Evolutionary conservation across 2,329 filamentous ascomycete species (phyloP), one percentile per base, ranked within the genome.

Genomic region (Fusarium ambrosium): DNA sequence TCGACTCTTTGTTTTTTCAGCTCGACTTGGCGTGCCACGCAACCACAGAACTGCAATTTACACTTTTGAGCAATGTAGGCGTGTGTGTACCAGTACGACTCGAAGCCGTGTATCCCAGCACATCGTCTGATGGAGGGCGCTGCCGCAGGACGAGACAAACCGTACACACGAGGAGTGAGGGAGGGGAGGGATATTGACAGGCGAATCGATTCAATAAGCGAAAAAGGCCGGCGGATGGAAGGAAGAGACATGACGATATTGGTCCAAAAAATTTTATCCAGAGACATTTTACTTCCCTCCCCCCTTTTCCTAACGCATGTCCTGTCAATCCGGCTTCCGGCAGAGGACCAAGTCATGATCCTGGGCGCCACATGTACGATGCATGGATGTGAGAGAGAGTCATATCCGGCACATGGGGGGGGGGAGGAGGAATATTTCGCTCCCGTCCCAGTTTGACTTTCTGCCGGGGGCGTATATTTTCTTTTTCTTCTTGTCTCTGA

Each of bases 291-390:
- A 2, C 3, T 32, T 32, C 4, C 3, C 18, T 51, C 27, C 41
- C 43, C 43, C 16, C 16, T 48, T 24, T 24, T 14, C 20, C 18
- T n/a, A 16, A 41, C n/a, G 20, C 22, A 29, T 41, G 59, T 53
- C 48, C 48, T 48, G 64, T 39, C 63, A 53, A 37, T 63, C 72
- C 72, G 72, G 72, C 66, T 69, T 63, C 72, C 72, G 72, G 68
- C 51, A 63, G 68, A 51, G 34, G 24, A 65, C 72, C 72, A 72
- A 70, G 64, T 75, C 62, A 45, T 56, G 6, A 72, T 66, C 69
- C 69, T 73, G 53, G 69, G 53, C 72, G 72, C 72, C 72, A 70
- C 72, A 75, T 70, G 72, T 74, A 65, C 56, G 62, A 75, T 75
- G 56, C 59, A 74, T 72, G 34, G 34, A 34, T 20, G 36, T 24